Conservation (phyloP, 306 rosid genomes). For the Pterocarpus macrocarpus region DNA sequence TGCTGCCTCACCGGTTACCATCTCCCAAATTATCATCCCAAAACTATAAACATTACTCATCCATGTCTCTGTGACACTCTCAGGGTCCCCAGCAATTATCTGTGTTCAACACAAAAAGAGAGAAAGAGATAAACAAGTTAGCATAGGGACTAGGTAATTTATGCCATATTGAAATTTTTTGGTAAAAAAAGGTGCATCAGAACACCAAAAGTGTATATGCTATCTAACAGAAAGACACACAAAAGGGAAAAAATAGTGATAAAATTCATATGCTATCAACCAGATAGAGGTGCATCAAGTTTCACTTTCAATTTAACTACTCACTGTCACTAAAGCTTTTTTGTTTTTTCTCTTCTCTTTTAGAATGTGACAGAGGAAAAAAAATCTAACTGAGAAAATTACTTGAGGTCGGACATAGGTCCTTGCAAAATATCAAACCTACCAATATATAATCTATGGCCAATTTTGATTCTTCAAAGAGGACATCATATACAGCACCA, state of each 20-base stretch:
- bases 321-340: not conserved
- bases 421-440: slow-evolving; percentile 16
- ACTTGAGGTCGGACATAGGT: not conserved
- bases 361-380: not conserved
- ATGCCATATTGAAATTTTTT: not conserved
- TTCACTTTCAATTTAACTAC: not conserved
- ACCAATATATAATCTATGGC: not conserved
- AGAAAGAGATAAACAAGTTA: slow-evolving; percentile 9
- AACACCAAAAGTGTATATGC: not conserved
- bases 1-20: slow-evolving; percentile 94
- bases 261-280: not conserved
- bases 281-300: slow-evolving; percentile 13
- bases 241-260: not conserved
- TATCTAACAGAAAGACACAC: not conserved
- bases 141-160: slow-evolving; percentile 1
- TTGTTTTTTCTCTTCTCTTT: not conserved
- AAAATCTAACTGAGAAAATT: not conserved
- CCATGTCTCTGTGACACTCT: slow-evolving; percentile 88
- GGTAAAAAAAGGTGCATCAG: not conserved
- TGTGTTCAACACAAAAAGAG: slow-evolving; percentile 51
- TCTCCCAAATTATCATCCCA: slow-evolving; percentile 97
- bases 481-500: not conserved
- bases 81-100: slow-evolving; percentile 98
- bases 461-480: not conserved
- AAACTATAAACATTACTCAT: slow-evolving; percentile 95